Percentiles rank a stretch among this genome's conserved stretches.
Conservation (phyloP, 2,329 filamentous ascomycete genomes). For the Dactylellina sp. region DNA sequence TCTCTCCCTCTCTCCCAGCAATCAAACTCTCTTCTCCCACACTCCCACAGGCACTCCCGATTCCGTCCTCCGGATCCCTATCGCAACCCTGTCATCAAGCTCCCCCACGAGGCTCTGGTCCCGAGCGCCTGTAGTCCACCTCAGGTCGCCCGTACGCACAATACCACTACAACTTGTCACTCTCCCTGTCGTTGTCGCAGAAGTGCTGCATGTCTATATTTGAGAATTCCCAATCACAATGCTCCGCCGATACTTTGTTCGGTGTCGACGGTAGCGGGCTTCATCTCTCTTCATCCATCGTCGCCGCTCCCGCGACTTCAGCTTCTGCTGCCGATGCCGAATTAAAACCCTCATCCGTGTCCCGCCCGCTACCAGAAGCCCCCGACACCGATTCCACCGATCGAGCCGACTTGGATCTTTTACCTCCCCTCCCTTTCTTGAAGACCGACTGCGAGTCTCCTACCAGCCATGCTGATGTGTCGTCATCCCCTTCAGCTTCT, state of each 20-base stretch:
- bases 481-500: conserved; percentile 28
- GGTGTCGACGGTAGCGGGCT: conserved; percentile 54
- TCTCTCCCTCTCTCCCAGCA: neutral
- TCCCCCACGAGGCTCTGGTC: neutral
- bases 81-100: neutral
- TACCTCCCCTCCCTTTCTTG: conserved; percentile 36
- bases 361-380: conserved; percentile 30
- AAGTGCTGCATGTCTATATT: conserved; percentile 54
- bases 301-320: conserved; percentile 5
- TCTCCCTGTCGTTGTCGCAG: conserved; percentile 32
- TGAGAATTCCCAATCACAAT: conserved; percentile 42
- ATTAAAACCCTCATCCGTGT: conserved; percentile 23
- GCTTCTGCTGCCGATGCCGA: conserved; percentile 12
- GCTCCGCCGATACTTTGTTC: conserved; percentile 54
- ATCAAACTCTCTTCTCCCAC: neutral
- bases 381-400: conserved; percentile 31
- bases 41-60: neutral
- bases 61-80: conserved; percentile 2
- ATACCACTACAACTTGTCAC: too few species aligned
- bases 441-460: conserved; percentile 37
- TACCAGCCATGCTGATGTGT: conserved; percentile 20
- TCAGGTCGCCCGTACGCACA: conserved; percentile 10
- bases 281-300: conserved; percentile 10
- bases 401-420: conserved; percentile 22
- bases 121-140: neutral